Percentiles rank a stretch among this genome's conserved stretches.
Conservation (phyloP, 768 basidiomycete genomes). For the Ramaria sp. region DNA sequence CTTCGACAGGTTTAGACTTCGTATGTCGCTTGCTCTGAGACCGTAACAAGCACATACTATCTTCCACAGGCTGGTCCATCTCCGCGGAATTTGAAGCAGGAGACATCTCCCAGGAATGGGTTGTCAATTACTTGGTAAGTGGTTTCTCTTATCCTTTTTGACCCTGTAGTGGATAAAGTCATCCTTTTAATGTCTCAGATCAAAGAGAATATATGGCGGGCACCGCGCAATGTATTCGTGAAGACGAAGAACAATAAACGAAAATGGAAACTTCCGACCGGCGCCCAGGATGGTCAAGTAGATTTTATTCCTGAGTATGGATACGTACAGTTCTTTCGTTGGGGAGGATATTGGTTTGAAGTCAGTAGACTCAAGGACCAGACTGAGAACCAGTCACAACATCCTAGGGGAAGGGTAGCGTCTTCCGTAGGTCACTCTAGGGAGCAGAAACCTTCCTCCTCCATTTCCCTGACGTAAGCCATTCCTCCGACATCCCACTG, state of each 20-base stretch:
- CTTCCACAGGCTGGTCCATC: slow-evolving; percentile 28
- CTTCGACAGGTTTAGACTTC: slow-evolving; percentile 7
- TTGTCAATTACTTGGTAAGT: slow-evolving; percentile 31
- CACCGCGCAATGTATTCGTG: slow-evolving; percentile 30
- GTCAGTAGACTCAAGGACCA: slow-evolving; percentile 13
- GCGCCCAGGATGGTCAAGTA: slow-evolving; percentile 16
- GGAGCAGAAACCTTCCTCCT: not conserved
- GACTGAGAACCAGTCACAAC: not conserved
- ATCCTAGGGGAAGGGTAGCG: not conserved
- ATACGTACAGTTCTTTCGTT: slow-evolving; percentile 31
- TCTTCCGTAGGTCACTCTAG: not conserved
- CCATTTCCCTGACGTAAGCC: not conserved
- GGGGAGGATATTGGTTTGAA: slow-evolving; percentile 30
- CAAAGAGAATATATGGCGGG: slow-evolving; percentile 32
- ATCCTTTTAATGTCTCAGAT: slow-evolving; percentile 27
- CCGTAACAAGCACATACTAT: too few species aligned
- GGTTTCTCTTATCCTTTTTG: not conserved
- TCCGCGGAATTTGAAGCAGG: slow-evolving; percentile 34
- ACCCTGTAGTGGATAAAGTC: too few species aligned
- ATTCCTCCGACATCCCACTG: not conserved
- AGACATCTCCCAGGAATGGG: slow-evolving; percentile 40
- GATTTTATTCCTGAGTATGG: slow-evolving; percentile 34
- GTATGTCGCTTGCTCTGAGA: slow-evolving; percentile 2
- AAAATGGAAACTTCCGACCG: slow-evolving; percentile 26
- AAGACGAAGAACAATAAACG: slow-evolving; percentile 27